Evolutionary conservation across 73 alveolate genomes (phyloP), one percentile per base, ranked within the genome.

Genomic region (Symbiodinium natans): DNA sequence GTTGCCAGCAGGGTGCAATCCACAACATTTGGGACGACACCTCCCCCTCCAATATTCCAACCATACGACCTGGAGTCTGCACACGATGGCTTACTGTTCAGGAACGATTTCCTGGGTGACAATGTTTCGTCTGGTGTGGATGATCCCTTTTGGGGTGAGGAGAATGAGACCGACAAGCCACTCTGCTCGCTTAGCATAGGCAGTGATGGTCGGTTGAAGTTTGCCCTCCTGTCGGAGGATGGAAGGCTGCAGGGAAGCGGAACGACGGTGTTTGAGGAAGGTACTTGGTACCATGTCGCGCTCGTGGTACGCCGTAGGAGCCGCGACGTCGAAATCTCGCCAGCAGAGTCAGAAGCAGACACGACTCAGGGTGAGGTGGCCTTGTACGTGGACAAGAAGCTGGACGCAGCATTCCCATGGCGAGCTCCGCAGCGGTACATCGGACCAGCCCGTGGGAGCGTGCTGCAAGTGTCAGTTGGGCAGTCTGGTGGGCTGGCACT

Each of bases 11-110:
- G 25, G 15, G 25, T 63, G 29, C 77, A 19, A 9, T 34, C 77
- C 31, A 63, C 77, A 27, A 63, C 77, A 34, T 27, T 21, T 63
- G 77, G 38, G 77, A 63, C 77, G 34, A 63, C 77, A 11, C 77
- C 77, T 63, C 77, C 77, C 39, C 77, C 77, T 63, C 77, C 77
- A 23, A 21, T 34, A 63, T 63, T 63, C 77, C 77, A 63, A 34
- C 77, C 77, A 0, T 63, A 63, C 34, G 77, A 63, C 40, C 77
- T 63, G 38, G 77, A 63, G 31, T 63, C 77, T 27, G 77, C 77
- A 15, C 25, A 21, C 13, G 77, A 63, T 27, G 77, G 77, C 25
- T 27, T 63, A 2, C 34, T 63, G 29, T 25, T 63, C 77, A 63
- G 77, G 31, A 63, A 63, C 34, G 34, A 63, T 27, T 63, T 21